Evolutionary conservation across 2,329 filamentous ascomycete genomes (phyloP).

Genomic region (Botryosphaeria agaves): DNA sequence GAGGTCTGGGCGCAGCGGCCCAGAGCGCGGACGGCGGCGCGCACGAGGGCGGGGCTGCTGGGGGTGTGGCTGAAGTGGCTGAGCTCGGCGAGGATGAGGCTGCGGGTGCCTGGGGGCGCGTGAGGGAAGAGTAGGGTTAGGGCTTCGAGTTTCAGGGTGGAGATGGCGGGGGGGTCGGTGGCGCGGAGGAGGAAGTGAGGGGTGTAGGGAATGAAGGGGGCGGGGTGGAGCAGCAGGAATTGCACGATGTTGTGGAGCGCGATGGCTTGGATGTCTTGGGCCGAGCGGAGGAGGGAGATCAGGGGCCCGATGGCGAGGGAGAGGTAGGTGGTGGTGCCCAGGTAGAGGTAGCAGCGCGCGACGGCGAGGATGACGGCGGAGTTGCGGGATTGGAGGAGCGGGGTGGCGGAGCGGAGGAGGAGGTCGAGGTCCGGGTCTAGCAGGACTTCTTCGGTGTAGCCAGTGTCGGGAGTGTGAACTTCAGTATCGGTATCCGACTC

Average conservation of each 20-base stretch:
- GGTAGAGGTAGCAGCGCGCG: constrained; percentile 64
- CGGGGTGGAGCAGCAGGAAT: constrained; percentile 62
- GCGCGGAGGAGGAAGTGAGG: constrained; percentile 78
- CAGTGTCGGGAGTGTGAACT: constrained; percentile 22
- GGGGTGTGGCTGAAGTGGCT: constrained; percentile 75
- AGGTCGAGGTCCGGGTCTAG: constrained; percentile 71
- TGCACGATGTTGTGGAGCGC: constrained; percentile 89
- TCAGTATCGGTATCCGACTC: constrained; percentile 28
- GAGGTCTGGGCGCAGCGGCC: constrained; percentile 69
- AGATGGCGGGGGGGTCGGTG: constrained; percentile 64
- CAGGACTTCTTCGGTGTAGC: constrained; percentile 38
- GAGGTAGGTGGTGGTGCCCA: constrained; percentile 66
- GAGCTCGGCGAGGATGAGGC: constrained; percentile 76
- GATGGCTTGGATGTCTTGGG: constrained; percentile 75
- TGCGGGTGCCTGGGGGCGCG: constrained; percentile 56
- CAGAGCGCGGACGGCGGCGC: constrained; percentile 82
- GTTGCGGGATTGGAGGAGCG: constrained; percentile 84
- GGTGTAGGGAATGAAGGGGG: constrained; percentile 72
- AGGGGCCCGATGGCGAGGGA: constrained; percentile 64
- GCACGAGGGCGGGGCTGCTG: constrained; percentile 57
- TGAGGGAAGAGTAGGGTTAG: constrained; percentile 83
- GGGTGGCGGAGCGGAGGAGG: constrained; percentile 60
- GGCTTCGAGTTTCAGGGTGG: constrained; percentile 82
- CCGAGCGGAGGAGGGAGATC: constrained; percentile 66
- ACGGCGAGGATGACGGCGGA: constrained; percentile 84